These are phyloP conservation scores for Phyllostachys edulis DNA, from an alignment of 176 grass and related monocot genomes.

Conservation along the genomic window DNA sequence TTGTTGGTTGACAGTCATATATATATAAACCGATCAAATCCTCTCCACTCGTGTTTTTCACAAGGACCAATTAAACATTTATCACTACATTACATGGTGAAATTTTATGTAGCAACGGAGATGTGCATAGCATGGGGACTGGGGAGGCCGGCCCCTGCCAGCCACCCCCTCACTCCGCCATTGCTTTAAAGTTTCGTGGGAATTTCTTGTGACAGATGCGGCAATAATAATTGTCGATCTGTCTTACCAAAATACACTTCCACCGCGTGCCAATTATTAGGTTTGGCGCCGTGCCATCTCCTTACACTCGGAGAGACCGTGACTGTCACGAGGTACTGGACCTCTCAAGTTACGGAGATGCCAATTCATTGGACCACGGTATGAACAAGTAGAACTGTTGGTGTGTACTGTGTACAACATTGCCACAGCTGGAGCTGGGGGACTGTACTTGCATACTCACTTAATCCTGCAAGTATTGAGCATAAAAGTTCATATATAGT, in stretches of 20 bases:
- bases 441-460: background rate
- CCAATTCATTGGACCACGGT: background rate
- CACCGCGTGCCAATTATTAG: conserved; percentile 22
- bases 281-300: conserved; percentile 33
- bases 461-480: background rate
- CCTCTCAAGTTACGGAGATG: background rate
- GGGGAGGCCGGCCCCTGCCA: too few relatives aligned
- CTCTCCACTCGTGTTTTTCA: too few relatives aligned
- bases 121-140: too few relatives aligned
- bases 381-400: background rate
- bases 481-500: background rate
- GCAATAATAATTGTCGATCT: conserved; percentile 9
- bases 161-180: too few relatives aligned
- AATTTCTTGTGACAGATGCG: background rate
- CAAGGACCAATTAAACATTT: too few relatives aligned
- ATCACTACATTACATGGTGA: too few relatives aligned
- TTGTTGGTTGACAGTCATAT: too few relatives aligned
- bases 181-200: conserved; percentile 10
- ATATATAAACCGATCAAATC: too few relatives aligned
- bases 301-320: background rate
- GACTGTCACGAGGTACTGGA: background rate
- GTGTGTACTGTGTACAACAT: background rate
- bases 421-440: background rate
- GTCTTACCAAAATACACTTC: background rate
- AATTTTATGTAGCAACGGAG: too few relatives aligned